Base-by-base conservation (phyloP, 768 basidiomycete genomes). In the Pisolithus marmoratus region DNA sequence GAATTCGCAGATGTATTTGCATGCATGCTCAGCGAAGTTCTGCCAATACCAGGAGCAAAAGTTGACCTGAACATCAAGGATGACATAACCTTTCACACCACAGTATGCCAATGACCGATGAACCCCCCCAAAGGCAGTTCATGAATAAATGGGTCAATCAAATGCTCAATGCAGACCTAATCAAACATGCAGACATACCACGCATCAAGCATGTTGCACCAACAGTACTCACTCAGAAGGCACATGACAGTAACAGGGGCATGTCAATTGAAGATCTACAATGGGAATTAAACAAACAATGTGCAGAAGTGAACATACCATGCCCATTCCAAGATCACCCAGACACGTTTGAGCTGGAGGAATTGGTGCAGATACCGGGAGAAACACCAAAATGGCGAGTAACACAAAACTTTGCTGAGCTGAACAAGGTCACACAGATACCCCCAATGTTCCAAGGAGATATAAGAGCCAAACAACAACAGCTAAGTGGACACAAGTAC, bases 1-100 rank as follows among this genome's bases (percentile, higher is more conserved):
- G 48, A 67, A 42, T 73, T 62, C 47, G 72, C 74, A 0, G 73
- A 76, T 51, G 56, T 65, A 22, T 77, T 74, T 48, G 71, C 73
- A 1, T 58, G 75, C 2, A 62, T 69, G 0, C 51, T 77, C 8
- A 64, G 64, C 22, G 72, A 78, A 51, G 75, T 77, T 4, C 37
- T 38, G 0, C 54, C 57, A 1, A 66, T 76, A 0, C 42, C 29
- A 0, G 41, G 41, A 1, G 24, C 24, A 5, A 6, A 8, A 17
- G 5, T 45, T 2, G 46, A 54, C 14, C 48, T 54, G 4, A 54
- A 51, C 19, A 15, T 55, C 12, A 44, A 50, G 4, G n/a, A 26
- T 0, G 49, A 47, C 9, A 5, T 23, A 8, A 41, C 17, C 4
- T 50, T 47, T 36, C 38, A 31, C 22, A 23, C 23, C 7, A 5